Base-by-base conservation (phyloP, 192 early-diverging fungal genomes). In the Backusella macrospora region DNA sequence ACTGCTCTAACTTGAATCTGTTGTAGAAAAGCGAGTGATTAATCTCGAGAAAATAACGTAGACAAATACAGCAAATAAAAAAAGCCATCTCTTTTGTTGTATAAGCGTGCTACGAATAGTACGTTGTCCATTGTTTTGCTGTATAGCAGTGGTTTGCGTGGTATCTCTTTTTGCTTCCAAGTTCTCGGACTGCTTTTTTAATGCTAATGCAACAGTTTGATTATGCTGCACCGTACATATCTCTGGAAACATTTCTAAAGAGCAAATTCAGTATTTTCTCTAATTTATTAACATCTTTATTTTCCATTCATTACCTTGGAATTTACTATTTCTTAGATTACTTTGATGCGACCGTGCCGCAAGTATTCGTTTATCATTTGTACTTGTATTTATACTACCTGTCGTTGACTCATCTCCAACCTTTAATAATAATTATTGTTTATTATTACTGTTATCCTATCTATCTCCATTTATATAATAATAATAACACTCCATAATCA, bases 321-420 rank as follows among this genome's bases (percentile, higher is more conserved):
- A 98, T 72, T 88, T 85, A 14, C 82, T 80, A 75, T 92, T 93
- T 5, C 74, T 78, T 64, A 94, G 59, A 75, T 99, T 99, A 82
- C 89, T 92, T 43, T 75, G 80, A 76, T 95, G 91, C 21, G 94
- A 95, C 68, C 90, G 90, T 48, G 82, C 81, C 1, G 98, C 95
- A 63, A 93, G 85, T 46, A 89, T 70, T 55, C 85, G 87, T 77
- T 95, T 95, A 77, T 98, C 96, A 18, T 86, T 82, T 46, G 82
- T 75, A 3, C 94, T 88, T 16, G 94, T 93, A 34, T 87, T 90
- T 62, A 99, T 93, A 65, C 94, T 93, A 44, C 98, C 98, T 6
- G 98, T 97, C 5, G 96, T 98, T 9, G 90, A 90, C 73, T 98
- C 96, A 65, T 99, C 96, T 62, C 89, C 65, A 3, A 67, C 65